Evolutionary conservation across 306 rosid genomes (phyloP), one percentile per base, ranked within the genome.

Genomic region (Dryas alaskensis): DNA sequence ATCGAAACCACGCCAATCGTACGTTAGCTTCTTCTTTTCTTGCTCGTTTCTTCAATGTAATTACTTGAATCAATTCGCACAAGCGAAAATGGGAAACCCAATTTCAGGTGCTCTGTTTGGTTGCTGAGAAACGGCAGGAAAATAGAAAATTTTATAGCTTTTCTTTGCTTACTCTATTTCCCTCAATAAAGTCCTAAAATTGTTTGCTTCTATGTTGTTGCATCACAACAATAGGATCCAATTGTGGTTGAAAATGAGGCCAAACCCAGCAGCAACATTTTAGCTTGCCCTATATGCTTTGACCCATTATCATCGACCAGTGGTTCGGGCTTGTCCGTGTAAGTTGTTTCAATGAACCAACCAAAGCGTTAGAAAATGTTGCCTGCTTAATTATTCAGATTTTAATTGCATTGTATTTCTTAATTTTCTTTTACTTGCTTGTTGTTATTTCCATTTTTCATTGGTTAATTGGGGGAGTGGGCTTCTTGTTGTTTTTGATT

Each of bases 231-330:
- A 49, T 51, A 90, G 97, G 86, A 76, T 13, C 77, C 91, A 53
- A 4, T 73, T 39, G 59, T 58, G 12, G 86, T 78, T 42, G 90
- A 87, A 73, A 81, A 84, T 59, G 85, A 84, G 59, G 81, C 16
- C 31, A 67, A 74, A 70, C 50, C 10, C 52, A 79, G 73, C 65
- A 61, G 74, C 58, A 57, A 79, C 67, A 62, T 81, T n/a, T 83
- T 93, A 79, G 98, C 97, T 69, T 93, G 98, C 74, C 97, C 97
- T 19, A 76, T 93, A 16, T 91, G 98, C 73, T 89, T 82, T 53
- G 82, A 85, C 9, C 83, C 85, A 16, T 73, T 93, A 68, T 69
- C 81, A 44, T 72, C 70, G 81, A 73, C n/a, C 10, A 71, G 72
- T 66, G 77, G 46, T 61, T 76, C 77, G n/a, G 85, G 19, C 70